A percentile compares a stretch with the other conserved stretches of the same genome.
Conservation (phyloP, 768 basidiomycete genomes). For the Russula sp. region DNA sequence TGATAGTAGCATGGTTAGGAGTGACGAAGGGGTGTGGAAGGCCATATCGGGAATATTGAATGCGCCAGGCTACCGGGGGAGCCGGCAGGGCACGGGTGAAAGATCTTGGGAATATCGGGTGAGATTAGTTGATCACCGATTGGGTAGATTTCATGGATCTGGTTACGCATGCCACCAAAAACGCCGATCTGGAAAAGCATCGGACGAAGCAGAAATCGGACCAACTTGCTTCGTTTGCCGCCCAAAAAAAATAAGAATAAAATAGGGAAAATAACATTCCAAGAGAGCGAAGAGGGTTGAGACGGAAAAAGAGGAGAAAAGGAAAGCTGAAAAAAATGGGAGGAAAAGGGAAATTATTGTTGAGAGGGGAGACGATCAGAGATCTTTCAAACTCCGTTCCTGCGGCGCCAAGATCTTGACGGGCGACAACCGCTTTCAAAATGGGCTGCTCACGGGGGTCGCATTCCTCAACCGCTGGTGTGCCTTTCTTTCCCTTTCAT, state of each 20-base stretch:
- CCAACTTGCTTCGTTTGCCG: not conserved
- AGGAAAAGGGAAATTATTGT: not conserved
- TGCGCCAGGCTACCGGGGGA: slow-evolving; percentile 17
- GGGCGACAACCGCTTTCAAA: slow-evolving; percentile 22
- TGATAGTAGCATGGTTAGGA: not conserved
- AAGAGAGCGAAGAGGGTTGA: not conserved
- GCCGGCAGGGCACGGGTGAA: slow-evolving; percentile 12
- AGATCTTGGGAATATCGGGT: slow-evolving; percentile 22
- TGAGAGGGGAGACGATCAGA: slow-evolving; percentile 15
- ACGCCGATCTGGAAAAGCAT: slow-evolving; percentile 23
- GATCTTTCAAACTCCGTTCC: slow-evolving; percentile 22
- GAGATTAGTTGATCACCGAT: slow-evolving; percentile 24
- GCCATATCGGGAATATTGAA: not conserved
- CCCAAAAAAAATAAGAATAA: not conserved
- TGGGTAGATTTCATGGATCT: slow-evolving; percentile 23
- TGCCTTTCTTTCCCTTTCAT: slow-evolving; percentile 11
- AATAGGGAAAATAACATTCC: not conserved
- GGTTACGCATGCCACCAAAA: slow-evolving; percentile 20
- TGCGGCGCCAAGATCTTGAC: slow-evolving; percentile 23
- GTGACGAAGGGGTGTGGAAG: not conserved
- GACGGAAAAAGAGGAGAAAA: not conserved
- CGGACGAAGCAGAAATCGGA: slow-evolving; percentile 9
- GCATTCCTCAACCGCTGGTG: slow-evolving; percentile 8
- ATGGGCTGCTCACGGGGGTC: slow-evolving; percentile 11
- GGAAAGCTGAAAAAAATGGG: not conserved